Conservation (phyloP, 2,329 filamentous ascomycete genomes). For the Ophiostoma angusticollis region DNA sequence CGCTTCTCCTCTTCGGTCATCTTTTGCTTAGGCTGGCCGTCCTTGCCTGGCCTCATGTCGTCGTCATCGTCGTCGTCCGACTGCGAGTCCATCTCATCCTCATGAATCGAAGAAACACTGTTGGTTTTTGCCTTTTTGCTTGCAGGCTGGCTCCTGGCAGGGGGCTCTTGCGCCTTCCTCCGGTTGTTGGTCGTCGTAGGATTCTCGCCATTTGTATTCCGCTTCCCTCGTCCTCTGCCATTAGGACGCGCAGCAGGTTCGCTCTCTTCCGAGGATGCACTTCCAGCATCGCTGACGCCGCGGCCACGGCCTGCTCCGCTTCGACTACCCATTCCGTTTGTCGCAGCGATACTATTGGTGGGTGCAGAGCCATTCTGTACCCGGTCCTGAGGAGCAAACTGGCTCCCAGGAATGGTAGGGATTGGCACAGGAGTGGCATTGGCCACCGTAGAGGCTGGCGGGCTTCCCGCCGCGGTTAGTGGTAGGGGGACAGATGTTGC, state of each 20-base stretch:
- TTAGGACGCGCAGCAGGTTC: slow-evolving; percentile 54
- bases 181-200: slow-evolving; percentile 46
- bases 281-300: slow-evolving; percentile 54
- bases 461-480: background rate
- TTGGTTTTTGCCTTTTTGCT: slow-evolving; percentile 60
- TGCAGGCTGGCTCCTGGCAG: slow-evolving; percentile 46
- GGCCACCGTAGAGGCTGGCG: background rate
- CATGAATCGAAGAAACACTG: slow-evolving; percentile 1
- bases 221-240: slow-evolving; percentile 57
- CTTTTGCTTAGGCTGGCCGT: slow-evolving; percentile 54
- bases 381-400: slow-evolving; percentile 17
- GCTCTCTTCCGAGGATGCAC: slow-evolving; percentile 59
- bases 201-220: slow-evolving; percentile 32
- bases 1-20: slow-evolving; percentile 99
- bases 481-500: slow-evolving; percentile 17
- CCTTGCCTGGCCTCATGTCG: slow-evolving; percentile 39
- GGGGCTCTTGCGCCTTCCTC: slow-evolving; percentile 59
- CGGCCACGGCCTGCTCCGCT: slow-evolving; percentile 27
- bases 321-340: background rate
- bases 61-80: slow-evolving; percentile 23
- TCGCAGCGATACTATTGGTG: slow-evolving; percentile 27
- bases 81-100: background rate
- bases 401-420: slow-evolving; percentile 13
- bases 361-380: slow-evolving; percentile 35
- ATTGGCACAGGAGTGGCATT: slow-evolving; percentile 5